Evolutionary conservation across 2,329 filamentous ascomycete genomes (phyloP), one percentile per base, ranked within the genome.

Genomic region (Zasmidium citrigriseum): DNA sequence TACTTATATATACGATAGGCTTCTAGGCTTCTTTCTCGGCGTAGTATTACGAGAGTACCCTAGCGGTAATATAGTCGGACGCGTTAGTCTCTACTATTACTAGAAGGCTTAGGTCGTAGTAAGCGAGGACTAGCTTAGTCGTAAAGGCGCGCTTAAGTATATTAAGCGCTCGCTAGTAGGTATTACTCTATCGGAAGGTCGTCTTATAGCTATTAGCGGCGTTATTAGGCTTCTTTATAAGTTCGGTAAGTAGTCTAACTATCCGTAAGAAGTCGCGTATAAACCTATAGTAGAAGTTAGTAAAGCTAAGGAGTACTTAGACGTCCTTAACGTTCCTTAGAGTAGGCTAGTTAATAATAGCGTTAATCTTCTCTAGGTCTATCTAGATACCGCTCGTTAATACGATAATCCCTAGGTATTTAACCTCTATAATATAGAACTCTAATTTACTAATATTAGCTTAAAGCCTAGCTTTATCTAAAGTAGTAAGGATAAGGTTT

Each of bases 401-500:
- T 7, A 34, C 27, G 27, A 34, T 34, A 7, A 34, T 34, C 27
- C 50, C 50, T 48, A 66, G 51, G 57, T 63, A 67, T 23, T 60
- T 55, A 34, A 57, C 57, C 45, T 63, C 51, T 21, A 55, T 27
- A 34, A 58, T 56, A 54, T 57, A 57, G 49, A 67, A 68, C 21
- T 63, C 34, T 38, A 45, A 63, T 47, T 67, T 68, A 50, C 61
- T 58, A 53, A 64, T 57, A 47, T 64, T 56, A 16, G 61, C 46
- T 46, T 46, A 60, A 27, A 67, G 54, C 2, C 52, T 44, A n/a
- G 16, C 24, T 22, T 56, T 25, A 21, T 46, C 21, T 22, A 68
- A 50, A 22, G 25, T 47, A 10, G 41, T 25, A 50, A 67, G 46
- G 12, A 67, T 61, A 7, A 7, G 7, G 14, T 34, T 34, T 7